Conservation (phyloP, 345 rosid species). For the Dipteronia sinensis region DNA sequence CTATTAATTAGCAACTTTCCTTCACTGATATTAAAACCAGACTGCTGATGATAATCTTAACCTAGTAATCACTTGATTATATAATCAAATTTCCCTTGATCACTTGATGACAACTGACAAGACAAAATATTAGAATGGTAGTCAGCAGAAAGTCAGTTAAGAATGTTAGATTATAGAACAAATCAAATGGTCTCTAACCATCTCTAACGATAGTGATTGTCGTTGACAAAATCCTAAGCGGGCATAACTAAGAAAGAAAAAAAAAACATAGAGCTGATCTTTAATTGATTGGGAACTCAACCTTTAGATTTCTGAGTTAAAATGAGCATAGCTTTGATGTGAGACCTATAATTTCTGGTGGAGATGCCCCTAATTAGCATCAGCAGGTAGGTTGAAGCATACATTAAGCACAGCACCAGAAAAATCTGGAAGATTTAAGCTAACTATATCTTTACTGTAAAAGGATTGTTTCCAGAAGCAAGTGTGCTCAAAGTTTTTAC, state of each 20-base stretch:
- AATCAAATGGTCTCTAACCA: background rate
- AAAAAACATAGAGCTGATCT: background rate
- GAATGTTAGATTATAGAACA: slow-evolving; percentile 1
- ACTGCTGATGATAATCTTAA: background rate
- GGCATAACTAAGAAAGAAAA: background rate
- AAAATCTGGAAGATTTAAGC: background rate
- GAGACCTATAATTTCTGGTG: background rate
- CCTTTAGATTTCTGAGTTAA: background rate
- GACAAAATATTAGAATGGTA: background rate
- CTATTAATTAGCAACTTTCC: background rate
- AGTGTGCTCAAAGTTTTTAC: background rate
- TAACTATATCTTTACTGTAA: background rate
- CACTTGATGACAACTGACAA: background rate
- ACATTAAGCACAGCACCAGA: background rate
- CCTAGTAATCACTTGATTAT: background rate
- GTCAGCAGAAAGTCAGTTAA: background rate
- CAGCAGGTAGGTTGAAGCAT: background rate
- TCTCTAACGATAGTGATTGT: background rate
- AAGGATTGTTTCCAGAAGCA: background rate
- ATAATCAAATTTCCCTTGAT: background rate
- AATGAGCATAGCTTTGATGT: background rate
- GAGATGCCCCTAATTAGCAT: background rate
- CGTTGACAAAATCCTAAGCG: background rate
- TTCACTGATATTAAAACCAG: background rate
- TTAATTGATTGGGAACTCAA: background rate